These are phyloP conservation scores for Diaporthe australafricana DNA, from an alignment of 2,329 filamentous ascomycete genomes.

Conservation along the genomic window DNA sequence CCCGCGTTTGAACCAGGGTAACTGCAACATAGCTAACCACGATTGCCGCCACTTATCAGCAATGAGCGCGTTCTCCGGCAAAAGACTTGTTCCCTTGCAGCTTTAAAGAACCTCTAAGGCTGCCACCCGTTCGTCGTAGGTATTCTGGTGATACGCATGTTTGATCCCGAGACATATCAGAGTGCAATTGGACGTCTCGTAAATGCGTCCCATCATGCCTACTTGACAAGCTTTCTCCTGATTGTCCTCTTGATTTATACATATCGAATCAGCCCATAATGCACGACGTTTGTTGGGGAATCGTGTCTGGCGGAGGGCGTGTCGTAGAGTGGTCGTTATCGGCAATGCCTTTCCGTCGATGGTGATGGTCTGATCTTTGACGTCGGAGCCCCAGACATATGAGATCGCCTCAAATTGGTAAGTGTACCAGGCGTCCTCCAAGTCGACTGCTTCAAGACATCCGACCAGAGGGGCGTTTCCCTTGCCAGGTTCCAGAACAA, in stretches of 20 bases:
- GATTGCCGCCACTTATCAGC: too few relatives aligned
- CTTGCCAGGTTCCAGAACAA: too few relatives aligned
- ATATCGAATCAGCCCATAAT: conserved; percentile 15
- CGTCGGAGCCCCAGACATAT: neutral
- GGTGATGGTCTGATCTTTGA: neutral
- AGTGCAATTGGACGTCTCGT: neutral
- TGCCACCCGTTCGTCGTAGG: too few relatives aligned
- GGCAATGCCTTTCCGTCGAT: neutral
- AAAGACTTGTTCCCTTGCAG: too few relatives aligned
- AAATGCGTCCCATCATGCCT: neutral
- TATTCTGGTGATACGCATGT: neutral
- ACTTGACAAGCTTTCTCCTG: neutral
- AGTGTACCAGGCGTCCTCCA: too few relatives aligned
- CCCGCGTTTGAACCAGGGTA: too few relatives aligned
- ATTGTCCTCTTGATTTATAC: neutral
- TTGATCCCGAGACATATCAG: neutral
- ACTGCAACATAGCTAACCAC: too few relatives aligned
- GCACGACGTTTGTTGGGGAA: neutral
- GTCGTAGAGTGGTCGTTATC: neutral
- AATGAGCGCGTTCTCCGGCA: too few relatives aligned
- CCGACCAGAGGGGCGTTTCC: too few relatives aligned
- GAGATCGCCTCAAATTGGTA: too few relatives aligned
- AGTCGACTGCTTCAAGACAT: too few relatives aligned
- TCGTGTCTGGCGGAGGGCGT: neutral
- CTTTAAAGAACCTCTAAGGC: too few relatives aligned